Base-by-base conservation (phyloP, 2,329 filamentous ascomycete genomes). In the Trichophaea hybrida region DNA sequence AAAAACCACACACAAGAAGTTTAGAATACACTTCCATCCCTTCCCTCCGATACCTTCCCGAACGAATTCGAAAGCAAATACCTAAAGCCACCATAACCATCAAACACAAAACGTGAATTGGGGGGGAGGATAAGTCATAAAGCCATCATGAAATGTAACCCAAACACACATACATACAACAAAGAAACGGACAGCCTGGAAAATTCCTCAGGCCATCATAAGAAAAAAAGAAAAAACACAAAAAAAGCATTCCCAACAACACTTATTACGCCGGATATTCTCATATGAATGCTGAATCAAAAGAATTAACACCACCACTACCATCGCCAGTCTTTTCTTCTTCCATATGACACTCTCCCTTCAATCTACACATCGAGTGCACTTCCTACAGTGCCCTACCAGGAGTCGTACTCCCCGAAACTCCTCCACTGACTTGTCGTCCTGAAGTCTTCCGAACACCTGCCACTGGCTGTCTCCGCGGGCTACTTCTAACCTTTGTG, bases 391-490 rank as follows among this genome's bases (percentile, higher is more conserved):
- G 50, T 32, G 15, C 50, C 17, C 50, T 31, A 10, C 50, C 10
- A 13, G 50, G 50, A 10, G 50, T 12, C 31, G 50, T 49, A 17
- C 13, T 12, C 8, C 44, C 44, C n/a, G 38, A 10, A 12, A 15
- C 38, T 15, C 63, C 61, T 5, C 63, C 74, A 69, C 81, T 84
- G 54, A 80, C 82, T 12, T 85, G 74, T 46, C 82, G 77, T 40
- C 82, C 82, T 67, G 81, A 84, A 4, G 79, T 82, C 75, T 85
- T 85, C 62, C 82, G 78, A 50, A 84, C 76, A 50, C 76, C 81
- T 37, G 78, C 75, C 55, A 78, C 79, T 24, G 72, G 75, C 38
- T 75, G 75, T 35, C 79, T 75, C 70, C 79, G 80, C 67, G 79
- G 79, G 66, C 79, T 77, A 4, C 75, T 73, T 54, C 84, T 81